Evolutionary conservation across 2,329 filamentous ascomycete species (phyloP), one percentile per base, ranked within the genome.

Genomic region (Cordyceps pruinosa): DNA sequence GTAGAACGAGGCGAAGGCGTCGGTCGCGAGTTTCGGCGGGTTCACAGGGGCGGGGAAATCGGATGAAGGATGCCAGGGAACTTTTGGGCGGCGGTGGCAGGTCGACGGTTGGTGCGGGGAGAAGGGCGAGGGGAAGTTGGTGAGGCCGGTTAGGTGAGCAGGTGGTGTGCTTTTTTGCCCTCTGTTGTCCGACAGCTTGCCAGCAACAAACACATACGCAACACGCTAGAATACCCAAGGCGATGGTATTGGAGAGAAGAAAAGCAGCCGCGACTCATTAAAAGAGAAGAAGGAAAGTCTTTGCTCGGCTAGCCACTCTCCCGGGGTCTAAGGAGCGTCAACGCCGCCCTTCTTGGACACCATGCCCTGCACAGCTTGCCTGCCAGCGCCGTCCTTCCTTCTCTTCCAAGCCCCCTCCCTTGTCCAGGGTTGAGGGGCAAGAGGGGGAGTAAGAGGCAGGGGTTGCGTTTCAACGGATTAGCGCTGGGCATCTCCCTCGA

Each of bases 281-380:
- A 39, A 46, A 21, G 21, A 48, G 17, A 48, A n/a, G 15, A 21
- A 39, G 25, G 49, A 34, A n/a, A 34, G 28, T 25, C 21, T 13
- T 19, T 21, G 21, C 9, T 49, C 35, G n/a, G 35, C 44, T 48
- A 56, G 44, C 34, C 23, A 42, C 34, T 32, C 26, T 41, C 26
- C 45, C 7, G 53, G 53, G 52, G 53, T 19, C 25, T 21, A 42
- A 42, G n/a, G n/a, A n/a, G n/a, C 10, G 39, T 21, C 39, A 42
- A 26, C 52, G n/a, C 39, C 44, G 53, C 28, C 45, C 44, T 44
- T 48, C 53, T 56, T 42, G 25, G 42, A 48, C 34, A 42, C 44
- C 53, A 49, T 47, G 25, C 30, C 45, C 34, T 56, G 5, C 35
- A 34, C 19, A 4, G 37, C 17, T 21, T n/a, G n/a, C n/a, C n/a